Conservation (phyloP, 2,329 filamentous ascomycete species). For the Clarireedia homoeocarpa region DNA sequence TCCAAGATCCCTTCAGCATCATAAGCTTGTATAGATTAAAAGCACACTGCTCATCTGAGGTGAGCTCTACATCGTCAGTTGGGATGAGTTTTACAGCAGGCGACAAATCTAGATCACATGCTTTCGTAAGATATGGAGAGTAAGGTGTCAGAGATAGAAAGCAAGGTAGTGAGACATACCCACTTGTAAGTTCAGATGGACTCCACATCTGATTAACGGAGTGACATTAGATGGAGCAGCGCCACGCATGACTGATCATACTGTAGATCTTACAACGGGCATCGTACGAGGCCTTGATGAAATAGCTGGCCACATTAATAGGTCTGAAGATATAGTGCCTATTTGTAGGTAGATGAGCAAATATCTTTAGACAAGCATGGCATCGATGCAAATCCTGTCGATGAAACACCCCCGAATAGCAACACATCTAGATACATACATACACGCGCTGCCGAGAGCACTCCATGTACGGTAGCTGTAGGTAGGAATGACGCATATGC, state of each 20-base stretch:
- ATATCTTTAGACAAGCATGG: not conserved
- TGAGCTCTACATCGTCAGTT: not conserved
- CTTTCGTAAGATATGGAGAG: not conserved
- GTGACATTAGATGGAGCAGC: slow-evolving; percentile 6
- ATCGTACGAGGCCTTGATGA: not conserved
- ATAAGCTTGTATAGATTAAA: not conserved
- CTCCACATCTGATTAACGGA: slow-evolving; percentile 1
- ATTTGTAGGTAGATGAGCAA: not conserved
- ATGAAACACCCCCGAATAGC: slow-evolving; percentile 1
- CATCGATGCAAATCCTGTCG: not conserved
- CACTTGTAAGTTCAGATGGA: slow-evolving; percentile 7
- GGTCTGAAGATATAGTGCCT: not conserved
- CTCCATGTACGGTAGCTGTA: not conserved
- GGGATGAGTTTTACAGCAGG: not conserved
- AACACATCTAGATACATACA: not conserved
- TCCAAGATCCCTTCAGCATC: too few relatives aligned
- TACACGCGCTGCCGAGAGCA: too few relatives aligned
- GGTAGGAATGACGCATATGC: not conserved
- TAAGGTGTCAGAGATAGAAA: not conserved
- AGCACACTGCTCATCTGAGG: not conserved
- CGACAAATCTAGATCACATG: not conserved
- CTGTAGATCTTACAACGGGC: slow-evolving; percentile 7
- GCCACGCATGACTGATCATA: not conserved
- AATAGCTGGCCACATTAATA: not conserved
- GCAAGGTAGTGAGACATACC: not conserved